A percentile compares a stretch with the other conserved stretches of the same genome.
These are phyloP conservation scores for Coniferiporia sulphurascens DNA, from an alignment of 1,284 basidiomycete genomes.

Conservation along the genomic window DNA sequence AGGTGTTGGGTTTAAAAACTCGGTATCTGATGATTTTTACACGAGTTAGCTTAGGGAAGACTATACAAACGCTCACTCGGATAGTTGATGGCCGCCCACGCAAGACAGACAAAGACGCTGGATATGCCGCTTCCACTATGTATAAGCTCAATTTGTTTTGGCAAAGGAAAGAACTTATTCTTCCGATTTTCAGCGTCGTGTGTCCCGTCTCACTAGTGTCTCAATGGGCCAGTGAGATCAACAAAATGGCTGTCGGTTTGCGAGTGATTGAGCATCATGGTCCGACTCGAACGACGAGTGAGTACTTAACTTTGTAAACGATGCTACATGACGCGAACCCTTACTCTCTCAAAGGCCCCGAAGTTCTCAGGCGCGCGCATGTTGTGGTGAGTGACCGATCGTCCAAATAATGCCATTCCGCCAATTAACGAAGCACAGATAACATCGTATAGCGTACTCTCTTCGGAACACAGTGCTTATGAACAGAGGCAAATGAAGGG, in stretches of 20 bases:
- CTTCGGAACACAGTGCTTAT: slow-evolving; percentile 65
- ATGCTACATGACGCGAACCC: not conserved
- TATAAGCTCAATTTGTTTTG: slow-evolving; percentile 34
- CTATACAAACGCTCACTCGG: slow-evolving; percentile 84
- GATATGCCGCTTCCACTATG: slow-evolving; percentile 71
- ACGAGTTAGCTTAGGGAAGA: slow-evolving; percentile 72
- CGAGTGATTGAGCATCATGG: slow-evolving; percentile 84
- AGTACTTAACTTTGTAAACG: slow-evolving; percentile 18
- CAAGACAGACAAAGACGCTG: slow-evolving; percentile 65
- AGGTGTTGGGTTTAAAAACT: not conserved
- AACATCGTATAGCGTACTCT: slow-evolving; percentile 79
- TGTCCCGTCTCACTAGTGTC: slow-evolving; percentile 82
- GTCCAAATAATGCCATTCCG: not conserved
- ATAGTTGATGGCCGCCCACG: slow-evolving; percentile 75
- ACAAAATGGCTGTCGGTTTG: slow-evolving; percentile 69
- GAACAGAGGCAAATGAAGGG: not conserved
- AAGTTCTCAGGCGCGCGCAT: slow-evolving; percentile 57
- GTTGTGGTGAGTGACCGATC: slow-evolving; percentile 49
- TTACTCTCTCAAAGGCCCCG: slow-evolving; percentile 45
- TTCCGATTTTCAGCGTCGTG: slow-evolving; percentile 54
- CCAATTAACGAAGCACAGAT: slow-evolving; percentile 26
- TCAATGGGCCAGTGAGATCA: slow-evolving; percentile 89
- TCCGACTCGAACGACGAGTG: slow-evolving; percentile 61
- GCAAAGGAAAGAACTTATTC: slow-evolving; percentile 7
- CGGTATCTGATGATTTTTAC: not conserved